phyloP scores from a whole-genome alignment of 176 grass and related monocot species.

The Aechmea fasciata region DNA sequence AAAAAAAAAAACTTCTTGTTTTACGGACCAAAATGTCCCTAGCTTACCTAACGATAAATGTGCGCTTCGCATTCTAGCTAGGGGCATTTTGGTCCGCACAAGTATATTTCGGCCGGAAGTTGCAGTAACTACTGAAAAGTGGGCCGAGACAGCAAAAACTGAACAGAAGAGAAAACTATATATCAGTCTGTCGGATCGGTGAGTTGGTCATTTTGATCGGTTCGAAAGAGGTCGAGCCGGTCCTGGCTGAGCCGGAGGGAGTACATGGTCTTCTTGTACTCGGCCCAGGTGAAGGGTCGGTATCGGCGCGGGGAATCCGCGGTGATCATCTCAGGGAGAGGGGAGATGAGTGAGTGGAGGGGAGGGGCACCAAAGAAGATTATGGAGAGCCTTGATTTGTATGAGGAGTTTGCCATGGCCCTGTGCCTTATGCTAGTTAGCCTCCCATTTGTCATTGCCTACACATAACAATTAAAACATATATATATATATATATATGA shows the following conservation, averaged over 20 bases:
- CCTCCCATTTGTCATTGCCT: slow-evolving; percentile 87
- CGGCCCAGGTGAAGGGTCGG: slow-evolving; percentile 64
- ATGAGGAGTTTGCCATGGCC: slow-evolving; percentile 60
- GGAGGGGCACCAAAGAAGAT: slow-evolving; percentile 74
- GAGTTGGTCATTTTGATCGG: background rate
- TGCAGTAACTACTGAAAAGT: no score
- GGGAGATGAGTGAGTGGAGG: slow-evolving; percentile 32
- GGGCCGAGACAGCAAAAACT: no score
- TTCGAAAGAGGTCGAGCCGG: slow-evolving; percentile 62
- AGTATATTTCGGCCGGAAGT: no score
- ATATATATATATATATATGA: no score
- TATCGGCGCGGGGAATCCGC: slow-evolving; percentile 27
- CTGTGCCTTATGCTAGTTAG: slow-evolving; percentile 71
- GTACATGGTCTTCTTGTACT: slow-evolving; percentile 97
- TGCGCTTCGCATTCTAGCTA: no score
- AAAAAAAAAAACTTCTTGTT: no score
- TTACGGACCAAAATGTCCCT: no score
- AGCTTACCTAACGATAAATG: no score
- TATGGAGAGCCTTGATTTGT: slow-evolving; percentile 42
- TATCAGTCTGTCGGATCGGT: no score
- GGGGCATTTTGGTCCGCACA: no score
- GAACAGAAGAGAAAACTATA: slow-evolving; percentile 18
- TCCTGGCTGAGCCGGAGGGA: slow-evolving; percentile 54
- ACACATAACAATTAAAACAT: background rate
- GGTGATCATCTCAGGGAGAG: slow-evolving; percentile 38